A percentile compares a stretch with the other conserved stretches of the same genome.
Evolutionary conservation across 73 alveolate species (phyloP).

Genomic region (Paramecium tetraurelia): DNA sequence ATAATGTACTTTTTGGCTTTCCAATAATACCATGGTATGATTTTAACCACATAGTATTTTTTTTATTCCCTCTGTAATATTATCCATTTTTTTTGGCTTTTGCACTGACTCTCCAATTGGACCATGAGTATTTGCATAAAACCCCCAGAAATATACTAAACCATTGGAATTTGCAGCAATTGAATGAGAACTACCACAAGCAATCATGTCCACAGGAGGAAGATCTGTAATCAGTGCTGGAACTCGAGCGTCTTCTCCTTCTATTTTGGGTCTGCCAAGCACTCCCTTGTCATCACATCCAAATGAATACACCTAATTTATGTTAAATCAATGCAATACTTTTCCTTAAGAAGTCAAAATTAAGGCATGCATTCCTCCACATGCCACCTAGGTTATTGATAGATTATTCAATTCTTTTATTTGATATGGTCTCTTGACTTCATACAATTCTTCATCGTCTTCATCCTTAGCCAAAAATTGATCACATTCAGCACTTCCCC

Average conservation of each 20-base stretch:
- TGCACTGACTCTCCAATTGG: slow-evolving; percentile 58
- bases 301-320: slow-evolving; percentile 67
- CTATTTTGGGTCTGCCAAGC: slow-evolving; percentile 62
- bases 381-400: slow-evolving; percentile 45
- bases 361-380: slow-evolving; percentile 80
- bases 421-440: slow-evolving; percentile 20
- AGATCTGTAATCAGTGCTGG: slow-evolving; percentile 50
- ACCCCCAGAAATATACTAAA: slow-evolving; percentile 66
- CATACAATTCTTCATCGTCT: slow-evolving; percentile 62
- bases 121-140: slow-evolving; percentile 65
- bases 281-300: slow-evolving; percentile 87
- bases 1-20: not conserved
- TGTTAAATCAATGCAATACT: not conserved
- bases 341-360: slow-evolving; percentile 46
- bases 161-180: slow-evolving; percentile 66
- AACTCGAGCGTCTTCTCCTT: slow-evolving; percentile 38
- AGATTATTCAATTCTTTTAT: not conserved
- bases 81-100: slow-evolving; percentile 42
- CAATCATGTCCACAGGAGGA: slow-evolving; percentile 49
- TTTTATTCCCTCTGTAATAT: not conserved
- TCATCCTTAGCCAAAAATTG: slow-evolving; percentile 66
- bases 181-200: slow-evolving; percentile 73
- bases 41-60: slow-evolving; percentile 64
- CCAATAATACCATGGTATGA: slow-evolving; percentile 64
- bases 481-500: slow-evolving; percentile 77